Evolutionary conservation across 129 eudicot genomes (phyloP).

Genomic region (Pulicaria dysenterica): DNA sequence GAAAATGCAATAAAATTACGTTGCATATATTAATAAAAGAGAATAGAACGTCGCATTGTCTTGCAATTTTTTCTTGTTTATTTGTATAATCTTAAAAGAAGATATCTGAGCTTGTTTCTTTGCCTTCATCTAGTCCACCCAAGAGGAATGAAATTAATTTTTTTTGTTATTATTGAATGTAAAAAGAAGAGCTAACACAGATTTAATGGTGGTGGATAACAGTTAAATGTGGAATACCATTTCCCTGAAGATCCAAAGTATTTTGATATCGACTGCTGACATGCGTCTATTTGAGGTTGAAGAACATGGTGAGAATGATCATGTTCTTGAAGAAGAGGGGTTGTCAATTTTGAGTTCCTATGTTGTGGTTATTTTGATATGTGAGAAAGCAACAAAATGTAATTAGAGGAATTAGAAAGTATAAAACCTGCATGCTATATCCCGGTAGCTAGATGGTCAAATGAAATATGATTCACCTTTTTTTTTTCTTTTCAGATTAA

Average conservation of each 20-base stretch:
- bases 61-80: no score
- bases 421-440: conserved; percentile 25
- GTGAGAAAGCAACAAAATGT: conserved; percentile 25
- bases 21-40: no score
- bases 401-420: conserved; percentile 25
- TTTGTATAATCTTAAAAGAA: no score
- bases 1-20: no score
- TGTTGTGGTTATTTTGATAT: conserved; percentile 24
- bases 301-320: conserved; percentile 23
- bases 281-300: conserved; percentile 25
- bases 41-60: no score
- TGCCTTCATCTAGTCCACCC: no score
- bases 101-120: no score
- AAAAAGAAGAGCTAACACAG: conserved; percentile 15
- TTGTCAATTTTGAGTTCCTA: conserved; percentile 20
- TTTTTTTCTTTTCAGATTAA: neutral
- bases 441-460: neutral
- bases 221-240: conserved; percentile 79
- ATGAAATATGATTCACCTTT: conserved; percentile 18
- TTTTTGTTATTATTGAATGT: neutral
- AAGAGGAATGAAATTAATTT: no score
- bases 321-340: conserved; percentile 12
- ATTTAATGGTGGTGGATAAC: conserved; percentile 40
- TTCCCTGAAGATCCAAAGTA: conserved; percentile 82
- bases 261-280: conserved; percentile 69